Base-by-base conservation (phyloP, 2,329 filamentous ascomycete species). In the Alternaria triticina region DNA sequence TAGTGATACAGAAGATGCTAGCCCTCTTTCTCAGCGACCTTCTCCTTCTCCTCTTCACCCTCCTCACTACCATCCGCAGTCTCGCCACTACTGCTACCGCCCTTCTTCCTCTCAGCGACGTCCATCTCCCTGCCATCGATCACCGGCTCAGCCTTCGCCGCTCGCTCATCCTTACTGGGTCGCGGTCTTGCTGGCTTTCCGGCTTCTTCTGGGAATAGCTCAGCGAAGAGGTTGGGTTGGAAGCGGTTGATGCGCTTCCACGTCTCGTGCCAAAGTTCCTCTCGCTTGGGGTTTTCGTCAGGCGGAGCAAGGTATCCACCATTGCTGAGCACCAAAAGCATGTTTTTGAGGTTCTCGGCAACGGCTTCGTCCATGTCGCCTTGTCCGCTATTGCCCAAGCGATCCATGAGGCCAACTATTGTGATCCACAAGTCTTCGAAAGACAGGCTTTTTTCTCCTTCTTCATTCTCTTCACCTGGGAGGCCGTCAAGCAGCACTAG, bases 361-460 rank as follows among this genome's bases (percentile, higher is more conserved):
- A 98, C 94, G 12, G 96, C 95, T 83, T 99, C 96, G 81, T 97
- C 94, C 77, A 97, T 82, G 73, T 97, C 94, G 23, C 93, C 93
- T 79, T 97, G 94, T 0, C 95, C 95, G 74, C 92, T 96, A 75
- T 97, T 97, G 90, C 97, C 96, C 68, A 99, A 86, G 23, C 96
- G 89, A 79, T 99, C 96, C 88, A 99, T 94, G 57, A 97, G 92
- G 71, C 94, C 93, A 68, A 98, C 87, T 59, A 98, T 97, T 79
- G 91, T 91, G 49, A 96, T 83, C 96, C 96, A 99, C 11, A 98
- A 85, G 76, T 96, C 60, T 25, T 59, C 92, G 43, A 97, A 52
- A 40, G 28, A 83, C 89, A 98, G 93, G 20, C 93, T 93, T 22
- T 94, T 61, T 28, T 61, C 58, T 13, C 47, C 59, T 10, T 59